Base-by-base conservation (phyloP, 2,329 filamentous ascomycete species). In the Chalara sp. region DNA sequence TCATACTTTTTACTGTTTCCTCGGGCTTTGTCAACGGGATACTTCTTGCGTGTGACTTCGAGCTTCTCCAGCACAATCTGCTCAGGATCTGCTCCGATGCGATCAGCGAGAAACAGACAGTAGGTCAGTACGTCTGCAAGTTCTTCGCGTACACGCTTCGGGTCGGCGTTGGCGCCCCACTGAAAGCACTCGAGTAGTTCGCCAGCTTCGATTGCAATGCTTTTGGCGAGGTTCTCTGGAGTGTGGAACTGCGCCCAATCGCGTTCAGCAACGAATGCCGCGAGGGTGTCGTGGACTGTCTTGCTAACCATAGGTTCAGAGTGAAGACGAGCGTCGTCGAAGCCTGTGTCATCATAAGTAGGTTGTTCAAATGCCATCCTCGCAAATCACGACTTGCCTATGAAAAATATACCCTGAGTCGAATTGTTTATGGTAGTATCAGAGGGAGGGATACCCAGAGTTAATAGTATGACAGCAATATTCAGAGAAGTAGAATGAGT, bases 171-270 rank as follows among this genome's bases (percentile, higher is more conserved):
- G 2, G 46, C 46, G 32, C 50, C 46, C 50, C 50, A 52, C 50
- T 49, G 50, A 46, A 48, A 52, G 46, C 50, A 52, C 50, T 52
- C 50, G 50, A 52, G 50, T 4, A 52, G 42, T 49, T 52, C 50
- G 41, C 40, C 46, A 11, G 46, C 50, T 49, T 52, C 50, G 46
- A 52, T 52, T 32, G 46, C 46, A 46, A 52, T 42, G 46, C 50
- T 52, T 42, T 52, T 52, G 33, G 50, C 50, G 40, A 52, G 46
- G 42, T 49, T 49, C 28, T 52, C 50, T 12, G 46, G 46, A 42
- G 46, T 52, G 42, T 52, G 46, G 46, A 52, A 52, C 50, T 52
- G 40, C 35, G 46, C 50, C 50, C 50, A 52, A 12, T 52, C 50
- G 42, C 50, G 50, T 49, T 52, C 50, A 42, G 50, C 50, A 32